Evolutionary conservation across 768 basidiomycete species (phyloP).

Genomic region (Podaxis sp.): DNA sequence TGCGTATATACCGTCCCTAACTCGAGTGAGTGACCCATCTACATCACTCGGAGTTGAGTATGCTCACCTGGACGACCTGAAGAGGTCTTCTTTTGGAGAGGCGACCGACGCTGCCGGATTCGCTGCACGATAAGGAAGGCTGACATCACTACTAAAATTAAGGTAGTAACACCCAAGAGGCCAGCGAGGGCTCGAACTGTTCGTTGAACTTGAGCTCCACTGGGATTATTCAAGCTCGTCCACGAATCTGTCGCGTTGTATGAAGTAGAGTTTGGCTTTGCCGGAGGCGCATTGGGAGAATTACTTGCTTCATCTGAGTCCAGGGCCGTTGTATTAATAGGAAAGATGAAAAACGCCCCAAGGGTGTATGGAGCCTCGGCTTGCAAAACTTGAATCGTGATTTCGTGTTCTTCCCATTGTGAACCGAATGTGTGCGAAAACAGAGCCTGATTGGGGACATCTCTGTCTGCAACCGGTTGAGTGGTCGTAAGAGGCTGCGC

Average conservation of each 20-base stretch:
- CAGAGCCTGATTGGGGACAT: constrained; percentile 41
- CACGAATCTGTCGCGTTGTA: neutral
- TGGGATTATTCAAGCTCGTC: neutral
- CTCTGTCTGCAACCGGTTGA: constrained; percentile 32
- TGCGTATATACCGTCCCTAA: constrained; percentile 34
- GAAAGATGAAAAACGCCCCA: constrained; percentile 38
- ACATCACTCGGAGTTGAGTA: neutral
- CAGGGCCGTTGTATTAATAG: constrained; percentile 16
- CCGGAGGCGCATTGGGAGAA: neutral
- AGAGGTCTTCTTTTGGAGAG: constrained; percentile 3
- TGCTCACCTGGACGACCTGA: constrained; percentile 24
- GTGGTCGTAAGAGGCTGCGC: constrained; percentile 32
- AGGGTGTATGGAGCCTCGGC: constrained; percentile 39
- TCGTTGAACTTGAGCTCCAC: neutral
- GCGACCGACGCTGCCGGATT: constrained; percentile 2
- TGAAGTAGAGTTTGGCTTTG: constrained; percentile 18
- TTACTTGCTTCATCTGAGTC: neutral
- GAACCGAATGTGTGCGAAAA: constrained; percentile 32
- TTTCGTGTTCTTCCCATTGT: constrained; percentile 29
- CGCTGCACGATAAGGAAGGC: constrained; percentile 6
- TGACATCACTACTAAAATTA: constrained; percentile 13
- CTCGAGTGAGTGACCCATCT: neutral
- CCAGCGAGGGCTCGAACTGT: constrained; percentile 15
- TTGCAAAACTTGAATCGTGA: constrained; percentile 38
- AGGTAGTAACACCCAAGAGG: constrained; percentile 11